Percentiles rank a stretch among this genome's conserved stretches.
Conservation (phyloP, 1,284 basidiomycete genomes). For the Malassezia cuniculi region DNA sequence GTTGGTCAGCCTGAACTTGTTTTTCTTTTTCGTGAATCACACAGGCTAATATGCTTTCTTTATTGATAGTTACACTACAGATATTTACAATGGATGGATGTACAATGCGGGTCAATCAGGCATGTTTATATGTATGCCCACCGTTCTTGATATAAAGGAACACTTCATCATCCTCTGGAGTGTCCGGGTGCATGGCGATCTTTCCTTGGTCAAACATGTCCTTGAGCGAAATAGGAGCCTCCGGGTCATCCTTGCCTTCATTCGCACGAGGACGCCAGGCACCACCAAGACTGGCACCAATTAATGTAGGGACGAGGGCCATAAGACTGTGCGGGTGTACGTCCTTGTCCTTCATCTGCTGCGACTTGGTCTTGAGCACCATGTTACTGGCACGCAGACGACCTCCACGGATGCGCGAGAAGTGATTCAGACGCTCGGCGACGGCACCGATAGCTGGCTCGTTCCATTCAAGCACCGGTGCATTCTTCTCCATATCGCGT, state of each 20-base stretch:
- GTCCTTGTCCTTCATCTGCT: conserved; percentile 36
- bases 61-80: too few species aligned
- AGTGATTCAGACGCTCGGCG: conserved; percentile 27
- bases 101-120: too few species aligned
- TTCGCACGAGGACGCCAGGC: conserved; percentile 50
- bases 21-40: too few species aligned
- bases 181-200: conserved; percentile 74
- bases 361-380: conserved; percentile 35
- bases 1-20: too few species aligned
- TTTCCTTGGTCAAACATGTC: conserved; percentile 51
- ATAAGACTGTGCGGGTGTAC: conserved; percentile 61
- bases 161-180: conserved; percentile 48
- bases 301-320: conserved; percentile 42
- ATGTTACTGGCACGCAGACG: conserved; percentile 55
- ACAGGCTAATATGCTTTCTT: too few species aligned
- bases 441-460: conserved; percentile 57
- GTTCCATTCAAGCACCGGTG: conserved; percentile 58
- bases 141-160: conserved; percentile 6
- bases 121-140: background rate
- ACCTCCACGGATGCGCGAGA: conserved; percentile 50
- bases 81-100: too few species aligned
- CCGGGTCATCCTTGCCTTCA: background rate
- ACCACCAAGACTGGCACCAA: conserved; percentile 32
- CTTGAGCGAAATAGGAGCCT: conserved; percentile 2
- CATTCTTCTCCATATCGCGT: conserved; percentile 7